Percentiles rank a stretch among this genome's conserved stretches.
These are phyloP conservation scores for Agroathelia rolfsii DNA, from an alignment of 1,284 basidiomycete genomes.

Conservation along the genomic window DNA sequence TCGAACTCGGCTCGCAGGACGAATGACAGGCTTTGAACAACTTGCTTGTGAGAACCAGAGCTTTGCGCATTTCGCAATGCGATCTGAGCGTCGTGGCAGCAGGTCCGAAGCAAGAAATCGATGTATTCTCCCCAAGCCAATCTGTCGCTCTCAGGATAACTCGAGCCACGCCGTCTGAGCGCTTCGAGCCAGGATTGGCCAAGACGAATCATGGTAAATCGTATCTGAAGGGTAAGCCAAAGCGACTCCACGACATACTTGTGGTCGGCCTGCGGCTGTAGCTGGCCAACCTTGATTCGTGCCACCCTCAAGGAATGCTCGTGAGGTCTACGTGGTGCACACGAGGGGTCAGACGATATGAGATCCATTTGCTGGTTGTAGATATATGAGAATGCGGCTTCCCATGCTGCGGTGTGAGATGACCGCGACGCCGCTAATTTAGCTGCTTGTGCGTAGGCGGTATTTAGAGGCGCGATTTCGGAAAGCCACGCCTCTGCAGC, in stretches of 20 bases:
- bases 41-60: slow-evolving; percentile 27
- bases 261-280: slow-evolving; percentile 41
- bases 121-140: slow-evolving; percentile 26
- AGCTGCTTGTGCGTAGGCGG: slow-evolving; percentile 26
- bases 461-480: slow-evolving; percentile 20
- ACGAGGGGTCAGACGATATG: slow-evolving; percentile 22
- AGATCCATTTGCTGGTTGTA: slow-evolving; percentile 36
- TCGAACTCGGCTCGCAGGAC: slow-evolving; percentile 31
- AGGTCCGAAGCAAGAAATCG: slow-evolving; percentile 28
- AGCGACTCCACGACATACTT: slow-evolving; percentile 47
- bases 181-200: slow-evolving; percentile 20
- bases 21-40: slow-evolving; percentile 27
- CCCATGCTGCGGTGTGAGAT: slow-evolving; percentile 42
- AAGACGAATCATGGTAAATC: slow-evolving; percentile 32
- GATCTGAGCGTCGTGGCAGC: slow-evolving; percentile 26
- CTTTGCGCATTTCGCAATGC: slow-evolving; percentile 25
- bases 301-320: slow-evolving; percentile 39
- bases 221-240: slow-evolving; percentile 34
- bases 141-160: slow-evolving; percentile 11
- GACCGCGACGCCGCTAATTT: slow-evolving; percentile 32
- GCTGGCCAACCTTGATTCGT: slow-evolving; percentile 37
- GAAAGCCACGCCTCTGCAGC: slow-evolving; percentile 28
- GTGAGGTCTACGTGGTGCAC: slow-evolving; percentile 27
- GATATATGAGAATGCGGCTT: slow-evolving; percentile 38
- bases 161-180: slow-evolving; percentile 1